Evolutionary conservation across 2,329 filamentous ascomycete species (phyloP).

Genomic region (Sporothrix luriei): DNA sequence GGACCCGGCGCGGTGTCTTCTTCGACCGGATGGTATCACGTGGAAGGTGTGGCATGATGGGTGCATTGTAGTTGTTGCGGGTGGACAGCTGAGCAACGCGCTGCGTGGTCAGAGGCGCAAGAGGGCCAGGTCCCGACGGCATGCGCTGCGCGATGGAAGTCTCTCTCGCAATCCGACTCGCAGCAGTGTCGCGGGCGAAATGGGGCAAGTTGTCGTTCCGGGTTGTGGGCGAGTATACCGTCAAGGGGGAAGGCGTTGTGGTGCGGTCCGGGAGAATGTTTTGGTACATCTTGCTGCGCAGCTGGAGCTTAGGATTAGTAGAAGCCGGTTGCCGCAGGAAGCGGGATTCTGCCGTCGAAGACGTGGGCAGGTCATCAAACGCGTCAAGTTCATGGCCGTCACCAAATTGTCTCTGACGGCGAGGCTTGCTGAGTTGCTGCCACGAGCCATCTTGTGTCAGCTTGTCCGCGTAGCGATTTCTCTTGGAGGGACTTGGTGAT

Average conservation of each 20-base stretch:
- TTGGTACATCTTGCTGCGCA: conserved; percentile 61
- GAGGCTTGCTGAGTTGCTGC: conserved; percentile 73
- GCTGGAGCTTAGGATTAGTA: conserved; percentile 65
- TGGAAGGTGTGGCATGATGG: conserved; percentile 39
- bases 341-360: conserved; percentile 74
- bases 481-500: conserved; percentile 61
- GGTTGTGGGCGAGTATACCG: conserved; percentile 61
- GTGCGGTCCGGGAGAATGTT: conserved; percentile 58
- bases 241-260: conserved; percentile 55
- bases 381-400: conserved; percentile 89
- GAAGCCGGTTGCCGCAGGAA: conserved; percentile 79
- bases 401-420: conserved; percentile 73
- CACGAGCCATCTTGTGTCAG: conserved; percentile 52
- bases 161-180: conserved; percentile 66
- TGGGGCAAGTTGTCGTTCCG: conserved; percentile 59
- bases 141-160: conserved; percentile 62
- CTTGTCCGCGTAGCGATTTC: conserved; percentile 47
- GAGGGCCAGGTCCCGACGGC: conserved; percentile 50
- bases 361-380: conserved; percentile 94
- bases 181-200: conserved; percentile 67
- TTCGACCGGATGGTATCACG: conserved; percentile 52
- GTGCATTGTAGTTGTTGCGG: conserved; percentile 50
- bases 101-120: conserved; percentile 59
- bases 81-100: conserved; percentile 58
- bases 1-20: conserved; percentile 58